phyloP scores from a whole-genome alignment of 306 rosid genomes.

The apple (Malus domestica) region ASM211411v1 NC_041790.1:25588501-25589000 shows the following conservation, averaged over 20 bases:
- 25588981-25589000: constrained; percentile 65
- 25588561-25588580: constrained; percentile 26
- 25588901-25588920: not conserved
- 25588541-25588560: constrained; percentile 23
- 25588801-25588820: constrained; percentile 24
- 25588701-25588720: constrained; percentile 65
- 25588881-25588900: not conserved
- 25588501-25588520: constrained; percentile 32
- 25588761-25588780: constrained; percentile 36
- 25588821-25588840: constrained; percentile 5
- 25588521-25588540: constrained; percentile 19
- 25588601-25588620: constrained; percentile 19
- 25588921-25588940: constrained; percentile 70
- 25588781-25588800: constrained; percentile 36
- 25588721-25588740: constrained; percentile 69
- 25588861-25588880: not conserved
- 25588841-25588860: not conserved
- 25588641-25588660: constrained; percentile 39
- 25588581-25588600: constrained; percentile 11
- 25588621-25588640: constrained; percentile 36
- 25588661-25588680: constrained; percentile 48
- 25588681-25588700: constrained; percentile 69
- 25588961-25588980: constrained; percentile 74
- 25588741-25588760: constrained; percentile 41
- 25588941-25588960: constrained; percentile 71